Conservation (phyloP, 2,329 filamentous ascomycete genomes). For the Fusarium newnesense region DNA sequence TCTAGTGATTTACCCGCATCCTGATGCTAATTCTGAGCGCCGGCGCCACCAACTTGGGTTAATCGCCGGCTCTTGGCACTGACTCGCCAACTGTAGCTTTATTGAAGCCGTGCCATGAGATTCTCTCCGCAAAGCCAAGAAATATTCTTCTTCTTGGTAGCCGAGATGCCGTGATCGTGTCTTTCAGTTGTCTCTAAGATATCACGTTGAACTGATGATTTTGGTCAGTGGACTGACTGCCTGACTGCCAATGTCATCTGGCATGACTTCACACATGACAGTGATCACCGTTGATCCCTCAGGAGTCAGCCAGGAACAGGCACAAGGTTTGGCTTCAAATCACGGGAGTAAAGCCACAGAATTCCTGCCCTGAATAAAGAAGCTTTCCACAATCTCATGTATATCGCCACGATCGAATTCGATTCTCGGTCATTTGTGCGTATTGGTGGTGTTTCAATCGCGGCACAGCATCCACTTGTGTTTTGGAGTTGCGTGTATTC, state of each 20-base stretch:
- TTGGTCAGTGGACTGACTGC: neutral
- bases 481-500: slow-evolving; percentile 4
- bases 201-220: neutral
- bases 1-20: slow-evolving; percentile 18
- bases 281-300: neutral
- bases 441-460: slow-evolving; percentile 16
- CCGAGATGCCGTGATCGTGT: slow-evolving; percentile 31
- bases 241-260: neutral
- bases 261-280: slow-evolving; percentile 10
- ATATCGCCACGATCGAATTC: neutral
- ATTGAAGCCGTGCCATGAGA: neutral
- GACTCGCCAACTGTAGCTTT: slow-evolving; percentile 14
- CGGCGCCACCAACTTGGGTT: slow-evolving; percentile 22
- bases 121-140: slow-evolving; percentile 11
- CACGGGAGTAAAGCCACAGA: slow-evolving; percentile 29
- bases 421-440: slow-evolving; percentile 6
- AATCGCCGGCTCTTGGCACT: slow-evolving; percentile 18
- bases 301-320: slow-evolving; percentile 27
- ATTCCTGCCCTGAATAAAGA: slow-evolving; percentile 22
- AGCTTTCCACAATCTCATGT: neutral
- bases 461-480: slow-evolving; percentile 22
- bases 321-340: slow-evolving; percentile 7
- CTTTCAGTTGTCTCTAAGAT: neutral
- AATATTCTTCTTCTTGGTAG: slow-evolving; percentile 24
- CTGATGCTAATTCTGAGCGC: slow-evolving; percentile 1